A percentile compares a stretch with the other conserved stretches of the same genome.
Conservation (phyloP, 176 grass and related monocot species). For the Zizania latifolia region DNA sequence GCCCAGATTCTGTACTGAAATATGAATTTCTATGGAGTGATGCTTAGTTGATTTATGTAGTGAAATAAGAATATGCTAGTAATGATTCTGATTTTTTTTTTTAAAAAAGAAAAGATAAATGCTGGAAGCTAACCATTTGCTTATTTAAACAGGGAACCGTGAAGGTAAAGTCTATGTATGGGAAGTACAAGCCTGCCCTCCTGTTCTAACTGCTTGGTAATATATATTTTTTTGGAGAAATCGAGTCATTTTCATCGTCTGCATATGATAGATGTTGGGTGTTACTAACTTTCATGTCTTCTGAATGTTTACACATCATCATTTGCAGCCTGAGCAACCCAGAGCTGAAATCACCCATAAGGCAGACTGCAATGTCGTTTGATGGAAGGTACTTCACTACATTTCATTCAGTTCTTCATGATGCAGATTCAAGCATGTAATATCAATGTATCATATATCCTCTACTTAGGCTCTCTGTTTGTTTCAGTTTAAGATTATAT, state of each 20-base stretch:
- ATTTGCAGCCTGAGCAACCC: slow-evolving; percentile 51
- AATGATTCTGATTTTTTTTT: background rate
- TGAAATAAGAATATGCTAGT: background rate
- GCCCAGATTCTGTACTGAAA: background rate
- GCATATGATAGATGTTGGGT: background rate
- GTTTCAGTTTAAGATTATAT: no score
- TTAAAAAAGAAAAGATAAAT: background rate
- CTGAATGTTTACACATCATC: background rate
- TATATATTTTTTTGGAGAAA: no score
- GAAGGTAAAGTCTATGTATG: slow-evolving; percentile 92
- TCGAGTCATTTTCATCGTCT: background rate
- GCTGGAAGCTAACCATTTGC: background rate
- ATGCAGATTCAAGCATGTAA: slow-evolving; percentile 3
- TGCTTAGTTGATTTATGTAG: background rate
- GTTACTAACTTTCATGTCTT: background rate
- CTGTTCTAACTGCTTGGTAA: slow-evolving; percentile 58
- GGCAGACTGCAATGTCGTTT: slow-evolving; percentile 72
- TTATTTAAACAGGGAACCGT: slow-evolving; percentile 59
- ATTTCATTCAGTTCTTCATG: background rate
- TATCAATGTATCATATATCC: background rate
- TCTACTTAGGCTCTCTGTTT: no score
- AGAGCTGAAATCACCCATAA: slow-evolving; percentile 73
- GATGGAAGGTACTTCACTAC: slow-evolving; percentile 65
- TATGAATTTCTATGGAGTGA: background rate
- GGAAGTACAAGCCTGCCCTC: slow-evolving; percentile 83